Evolutionary conservation across 192 early-diverging fungal genomes (phyloP).

Genomic region (Piromyces sp.): DNA sequence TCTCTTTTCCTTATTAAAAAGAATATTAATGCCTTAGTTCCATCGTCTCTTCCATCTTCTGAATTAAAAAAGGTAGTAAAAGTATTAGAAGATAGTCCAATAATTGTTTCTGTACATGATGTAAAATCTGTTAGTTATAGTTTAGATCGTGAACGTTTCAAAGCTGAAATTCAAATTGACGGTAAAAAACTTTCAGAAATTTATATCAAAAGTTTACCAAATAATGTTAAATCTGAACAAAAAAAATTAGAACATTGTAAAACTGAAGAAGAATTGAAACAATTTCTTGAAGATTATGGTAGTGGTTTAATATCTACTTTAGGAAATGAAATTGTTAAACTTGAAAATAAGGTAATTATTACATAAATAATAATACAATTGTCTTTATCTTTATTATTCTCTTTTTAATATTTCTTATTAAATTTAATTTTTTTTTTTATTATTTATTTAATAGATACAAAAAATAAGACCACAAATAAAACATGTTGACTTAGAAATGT

Average conservation of each 20-base stretch:
- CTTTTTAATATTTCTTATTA: too few species aligned
- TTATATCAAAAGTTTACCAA: conserved; percentile 11
- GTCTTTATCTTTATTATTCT: too few species aligned
- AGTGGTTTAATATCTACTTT: conserved; percentile 15
- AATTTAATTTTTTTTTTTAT: neutral
- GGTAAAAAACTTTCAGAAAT: conserved; percentile 26
- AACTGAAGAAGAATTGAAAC: conserved; percentile 18
- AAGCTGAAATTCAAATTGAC: conserved; percentile 38
- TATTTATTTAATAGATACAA: conserved; percentile 4
- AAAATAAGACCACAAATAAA: conserved; percentile 27
- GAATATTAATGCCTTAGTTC: conserved; percentile 27
- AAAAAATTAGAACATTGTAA: conserved; percentile 11
- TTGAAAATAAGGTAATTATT: conserved; percentile 11
- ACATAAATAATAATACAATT: too few species aligned
- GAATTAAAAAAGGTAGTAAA: conserved; percentile 18
- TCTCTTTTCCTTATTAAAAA: conserved; percentile 24
- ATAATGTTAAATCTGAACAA: conserved; percentile 6
- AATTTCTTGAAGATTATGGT: conserved; percentile 21
- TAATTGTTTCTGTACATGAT: conserved; percentile 33
- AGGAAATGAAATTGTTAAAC: conserved; percentile 28
- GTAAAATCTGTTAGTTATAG: conserved; percentile 31
- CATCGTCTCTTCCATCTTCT: conserved; percentile 13
- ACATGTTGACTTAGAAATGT: conserved; percentile 33
- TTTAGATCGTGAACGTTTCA: conserved; percentile 30
- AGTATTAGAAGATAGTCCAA: conserved; percentile 24